phyloP scores from a whole-genome alignment of 2,329 filamentous ascomycete genomes.

The Xylaria sp. region DNA sequence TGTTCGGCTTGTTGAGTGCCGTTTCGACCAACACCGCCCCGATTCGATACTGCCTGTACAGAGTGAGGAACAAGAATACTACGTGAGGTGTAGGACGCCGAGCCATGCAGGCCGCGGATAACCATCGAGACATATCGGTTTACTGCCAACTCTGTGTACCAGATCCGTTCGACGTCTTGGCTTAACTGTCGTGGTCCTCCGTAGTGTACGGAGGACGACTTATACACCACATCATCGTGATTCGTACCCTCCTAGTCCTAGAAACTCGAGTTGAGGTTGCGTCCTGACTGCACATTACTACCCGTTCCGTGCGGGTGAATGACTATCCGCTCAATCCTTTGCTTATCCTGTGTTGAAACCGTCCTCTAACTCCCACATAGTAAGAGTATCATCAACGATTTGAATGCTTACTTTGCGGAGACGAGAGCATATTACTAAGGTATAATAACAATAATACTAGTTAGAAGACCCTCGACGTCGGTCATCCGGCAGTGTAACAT shows the following conservation, averaged over 20 bases:
- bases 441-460: background rate
- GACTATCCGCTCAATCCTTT: background rate
- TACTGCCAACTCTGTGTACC: no score
- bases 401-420: no score
- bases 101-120: no score
- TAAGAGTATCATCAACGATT: no score
- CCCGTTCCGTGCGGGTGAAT: background rate
- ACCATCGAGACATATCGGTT: no score
- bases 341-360: background rate
- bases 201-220: no score
- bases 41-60: background rate
- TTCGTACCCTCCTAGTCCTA: no score
- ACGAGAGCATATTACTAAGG: background rate
- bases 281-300: background rate
- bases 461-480: background rate
- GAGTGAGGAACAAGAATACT: background rate
- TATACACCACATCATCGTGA: no score
- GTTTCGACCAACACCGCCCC: background rate
- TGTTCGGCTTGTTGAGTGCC: conserved; percentile 1
- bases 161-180: no score
- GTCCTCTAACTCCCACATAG: no score
- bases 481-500: conserved; percentile 11
- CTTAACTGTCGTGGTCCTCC: no score
- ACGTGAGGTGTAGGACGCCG: background rate
- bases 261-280: no score